Percentiles rank a stretch among this genome's conserved stretches.
Evolutionary conservation across 1,284 basidiomycete species (phyloP).

Genomic region (Ceratobasidium theobromae): DNA sequence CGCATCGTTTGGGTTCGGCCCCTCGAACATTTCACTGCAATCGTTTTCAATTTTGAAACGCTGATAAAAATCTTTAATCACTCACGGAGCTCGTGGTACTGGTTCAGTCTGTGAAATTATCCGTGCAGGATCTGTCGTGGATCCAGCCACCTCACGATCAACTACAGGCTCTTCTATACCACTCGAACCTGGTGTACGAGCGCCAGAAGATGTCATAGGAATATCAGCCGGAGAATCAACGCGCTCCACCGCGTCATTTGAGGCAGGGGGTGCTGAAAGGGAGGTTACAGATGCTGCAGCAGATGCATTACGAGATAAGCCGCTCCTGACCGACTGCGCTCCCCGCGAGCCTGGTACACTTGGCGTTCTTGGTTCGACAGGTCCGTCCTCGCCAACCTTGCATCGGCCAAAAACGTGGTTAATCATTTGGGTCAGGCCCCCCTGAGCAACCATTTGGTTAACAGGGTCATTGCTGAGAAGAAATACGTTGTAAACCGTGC

Average conservation of each 20-base stretch:
- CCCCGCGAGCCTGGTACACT: constrained; percentile 7
- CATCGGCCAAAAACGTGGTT: constrained; percentile 86
- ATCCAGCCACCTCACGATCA: background rate
- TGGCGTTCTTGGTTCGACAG: background rate
- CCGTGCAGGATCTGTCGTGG: background rate
- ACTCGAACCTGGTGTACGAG: background rate
- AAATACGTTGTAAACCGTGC: constrained; percentile 97
- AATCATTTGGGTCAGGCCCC: constrained; percentile 95
- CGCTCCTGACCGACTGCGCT: background rate
- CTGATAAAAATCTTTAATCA: constrained; percentile 10
- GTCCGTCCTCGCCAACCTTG: constrained; percentile 15
- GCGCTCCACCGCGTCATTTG: background rate
- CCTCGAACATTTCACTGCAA: constrained; percentile 40
- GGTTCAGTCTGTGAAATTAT: background rate
- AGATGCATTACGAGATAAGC: constrained; percentile 1
- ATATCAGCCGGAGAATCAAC: background rate
- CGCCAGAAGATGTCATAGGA: background rate
- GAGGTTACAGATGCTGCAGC: constrained; percentile 10
- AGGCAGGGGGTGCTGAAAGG: background rate
- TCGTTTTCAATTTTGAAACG: background rate
- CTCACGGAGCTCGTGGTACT: background rate
- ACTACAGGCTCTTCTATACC: background rate
- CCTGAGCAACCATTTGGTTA: constrained; percentile 96
- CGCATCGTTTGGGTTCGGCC: constrained; percentile 42
- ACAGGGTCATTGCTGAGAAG: constrained; percentile 84